These are phyloP conservation scores for Curvularia lunata DNA, from an alignment of 2,329 filamentous ascomycete species.

Conservation along the genomic window DNA sequence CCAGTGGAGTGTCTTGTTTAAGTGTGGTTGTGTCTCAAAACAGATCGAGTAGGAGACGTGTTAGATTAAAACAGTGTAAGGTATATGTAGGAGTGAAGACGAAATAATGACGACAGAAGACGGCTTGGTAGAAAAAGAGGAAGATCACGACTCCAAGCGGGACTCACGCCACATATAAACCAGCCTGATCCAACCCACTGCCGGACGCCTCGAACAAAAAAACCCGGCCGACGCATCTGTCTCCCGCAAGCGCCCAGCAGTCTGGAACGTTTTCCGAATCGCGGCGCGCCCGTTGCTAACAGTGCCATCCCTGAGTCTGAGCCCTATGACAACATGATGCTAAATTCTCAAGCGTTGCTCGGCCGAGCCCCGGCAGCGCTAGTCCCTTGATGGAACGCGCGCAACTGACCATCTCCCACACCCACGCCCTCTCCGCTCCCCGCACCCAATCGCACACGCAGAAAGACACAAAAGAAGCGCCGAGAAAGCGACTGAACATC, in stretches of 20 bases:
- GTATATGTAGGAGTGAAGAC: background rate
- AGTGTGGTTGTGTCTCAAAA: background rate
- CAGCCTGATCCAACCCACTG: background rate
- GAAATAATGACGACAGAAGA: conserved; percentile 7
- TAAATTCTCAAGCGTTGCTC: background rate
- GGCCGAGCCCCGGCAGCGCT: background rate
- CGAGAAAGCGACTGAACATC: background rate
- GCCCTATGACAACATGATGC: conserved; percentile 3
- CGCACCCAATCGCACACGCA: background rate
- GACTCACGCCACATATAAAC: conserved; percentile 25
- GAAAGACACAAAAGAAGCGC: background rate
- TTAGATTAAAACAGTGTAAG: background rate
- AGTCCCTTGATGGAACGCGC: background rate
- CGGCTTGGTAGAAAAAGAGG: background rate
- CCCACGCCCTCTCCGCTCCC: background rate
- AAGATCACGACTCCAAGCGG: conserved; percentile 4
- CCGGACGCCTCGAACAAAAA: conserved; percentile 8
- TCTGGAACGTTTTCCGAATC: conserved; percentile 11
- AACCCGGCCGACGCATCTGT: conserved; percentile 7
- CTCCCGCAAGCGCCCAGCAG: conserved; percentile 4
- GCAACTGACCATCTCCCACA: no score
- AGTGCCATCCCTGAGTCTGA: conserved; percentile 8
- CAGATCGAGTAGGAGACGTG: background rate
- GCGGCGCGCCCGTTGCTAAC: conserved; percentile 7
- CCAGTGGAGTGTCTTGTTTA: background rate